Evolutionary conservation across 2,329 filamentous ascomycete species (phyloP), one percentile per base, ranked within the genome.

Genomic region (Beauveria australis): DNA sequence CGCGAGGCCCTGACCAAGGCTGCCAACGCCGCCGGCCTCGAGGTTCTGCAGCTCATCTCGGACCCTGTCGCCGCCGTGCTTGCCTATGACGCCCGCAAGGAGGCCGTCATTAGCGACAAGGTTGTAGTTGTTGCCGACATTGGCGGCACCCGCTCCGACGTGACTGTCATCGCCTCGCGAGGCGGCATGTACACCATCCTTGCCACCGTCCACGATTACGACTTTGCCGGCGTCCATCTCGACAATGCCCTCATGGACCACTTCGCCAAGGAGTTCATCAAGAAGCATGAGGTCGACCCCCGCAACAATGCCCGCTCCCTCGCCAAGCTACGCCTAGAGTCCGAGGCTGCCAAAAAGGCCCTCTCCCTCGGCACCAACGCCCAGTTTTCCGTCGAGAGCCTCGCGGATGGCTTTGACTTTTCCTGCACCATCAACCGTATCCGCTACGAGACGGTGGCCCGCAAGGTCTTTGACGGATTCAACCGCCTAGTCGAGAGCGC

Each of bases 261-360:
- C 81, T 97, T 97, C 68, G 89, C 93, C 68, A 99, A 99, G 82
- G 94, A 99, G 77, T 99, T 99, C 78, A 84, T 94, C 71, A 97
- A 99, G 85, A 96, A 96, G 83, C 85, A 97, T 83, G 88, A 87
- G 78, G 85, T 85, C 61, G 94, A 97, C 75, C 94, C 94, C 24
- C 85, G 92, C 67, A 83, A 87, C 71, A 91, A 94, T 72, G 81
- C 87, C 60, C 87, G 87, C 69, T 89, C 89, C 69, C 78, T 97
- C 68, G 92, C 94, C 63, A 99, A 97, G 83, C 81, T 99, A 66
- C 93, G 91, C 76, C 82, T 92, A 53, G 94, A 97, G 79, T 84
- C 91, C 65, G 94, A 99, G 78, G 83, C 87, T 53, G 88, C 92
- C 68, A 97, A 96, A 84, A 94, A 94, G 79, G 87, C 92, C 24